Conservation (phyloP, 2,329 filamentous ascomycete genomes). For the Cladosporium sp. region DNA sequence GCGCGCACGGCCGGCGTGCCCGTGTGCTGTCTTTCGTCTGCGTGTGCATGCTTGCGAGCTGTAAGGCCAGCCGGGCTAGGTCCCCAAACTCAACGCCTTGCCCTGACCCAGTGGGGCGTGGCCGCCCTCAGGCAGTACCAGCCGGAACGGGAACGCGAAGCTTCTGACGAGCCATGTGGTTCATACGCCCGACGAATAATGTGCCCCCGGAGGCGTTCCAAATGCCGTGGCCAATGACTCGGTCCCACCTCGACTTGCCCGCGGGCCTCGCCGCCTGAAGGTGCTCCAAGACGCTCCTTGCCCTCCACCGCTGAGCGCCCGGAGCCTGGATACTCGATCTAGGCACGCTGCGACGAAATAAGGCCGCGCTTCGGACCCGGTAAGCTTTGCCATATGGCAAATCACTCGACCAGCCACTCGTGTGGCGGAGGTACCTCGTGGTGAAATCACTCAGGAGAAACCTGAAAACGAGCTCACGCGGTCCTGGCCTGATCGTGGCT, state of each 20-base stretch:
- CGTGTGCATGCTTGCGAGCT: too few species aligned
- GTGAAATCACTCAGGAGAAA: too few species aligned
- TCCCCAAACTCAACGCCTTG: too few species aligned
- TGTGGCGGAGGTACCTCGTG: too few species aligned
- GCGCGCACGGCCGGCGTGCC: background rate
- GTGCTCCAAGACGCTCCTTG: background rate
- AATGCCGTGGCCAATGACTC: background rate
- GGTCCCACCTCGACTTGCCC: background rate
- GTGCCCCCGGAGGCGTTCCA: too few species aligned
- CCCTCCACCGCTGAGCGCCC: background rate
- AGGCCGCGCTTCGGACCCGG: background rate
- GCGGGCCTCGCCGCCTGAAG: conserved; percentile 2
- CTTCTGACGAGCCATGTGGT: too few species aligned
- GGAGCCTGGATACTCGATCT: background rate
- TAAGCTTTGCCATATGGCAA: conserved; percentile 3
- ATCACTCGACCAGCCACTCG: background rate
- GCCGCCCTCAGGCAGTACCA: too few species aligned
- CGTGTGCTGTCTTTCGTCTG: too few species aligned
- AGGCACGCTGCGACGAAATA: conserved; percentile 3
- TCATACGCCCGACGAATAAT: too few species aligned
- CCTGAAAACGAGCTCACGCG: background rate
- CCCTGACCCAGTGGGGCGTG: too few species aligned
- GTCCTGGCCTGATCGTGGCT: background rate
- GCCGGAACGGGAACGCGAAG: too few species aligned
- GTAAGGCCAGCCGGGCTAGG: too few species aligned